Base-by-base conservation (phyloP, 495 filamentous ascomycete species). In the Penicillium goetzii region DNA sequence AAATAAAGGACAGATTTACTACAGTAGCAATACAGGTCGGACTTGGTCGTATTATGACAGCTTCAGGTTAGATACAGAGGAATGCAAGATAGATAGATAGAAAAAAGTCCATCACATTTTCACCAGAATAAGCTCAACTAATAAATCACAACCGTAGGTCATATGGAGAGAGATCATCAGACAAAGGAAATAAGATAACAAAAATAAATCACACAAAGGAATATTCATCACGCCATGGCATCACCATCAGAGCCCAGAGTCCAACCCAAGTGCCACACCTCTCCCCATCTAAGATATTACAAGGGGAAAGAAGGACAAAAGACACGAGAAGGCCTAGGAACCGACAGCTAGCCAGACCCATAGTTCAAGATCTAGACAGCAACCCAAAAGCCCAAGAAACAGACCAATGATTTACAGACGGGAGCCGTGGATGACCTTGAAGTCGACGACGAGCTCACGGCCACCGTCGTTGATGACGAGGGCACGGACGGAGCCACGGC, bases 401-500 rank as follows among this genome's bases (percentile, higher is more conserved):
- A 28, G 28, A 11, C 56, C 4, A 49, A 47, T 49, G 43, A 74
- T 80, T 79, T 88, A 90, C 80, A 90, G 78, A 62, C 87, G 80
- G 62, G 85, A 88, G 61, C 85, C 86, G 76, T 98, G 96, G 75
- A 98, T 90, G 71, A 97, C 89, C 88, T 97, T 98, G 88, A 93
- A 96, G 88, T 99, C 95, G 65, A 99, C 95, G 67, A 91, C 95
- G 74, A 99, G 86, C 86, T 99, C 95, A 71, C 88, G 88, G 64
- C 93, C 93, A 74, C 92, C 85, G 79, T 99, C 96, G 77, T 88
- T 91, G 84, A 99, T 92, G 79, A 99, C 95, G 61, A 98, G 88
- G 71, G 96, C 92, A 62, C 95, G 90, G 75, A 99, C 90, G 75
- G 87, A 90, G 69, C 95, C 95, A 80, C 93, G 92, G 71, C 95